phyloP scores from a whole-genome alignment of 805 yeast genomes.

The Peterozyma toletana region DNA sequence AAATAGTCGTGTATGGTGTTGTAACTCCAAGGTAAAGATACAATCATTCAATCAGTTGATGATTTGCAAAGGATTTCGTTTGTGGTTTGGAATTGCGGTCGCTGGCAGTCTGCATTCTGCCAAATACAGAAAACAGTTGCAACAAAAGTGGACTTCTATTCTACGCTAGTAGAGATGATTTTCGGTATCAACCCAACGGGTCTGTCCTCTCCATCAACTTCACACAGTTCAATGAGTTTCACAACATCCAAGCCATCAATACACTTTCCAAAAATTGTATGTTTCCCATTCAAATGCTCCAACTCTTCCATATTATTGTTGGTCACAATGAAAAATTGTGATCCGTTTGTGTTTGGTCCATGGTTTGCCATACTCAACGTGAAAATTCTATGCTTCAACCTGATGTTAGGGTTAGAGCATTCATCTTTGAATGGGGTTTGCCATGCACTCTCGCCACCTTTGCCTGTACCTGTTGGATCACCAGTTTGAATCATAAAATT shows the following conservation, averaged over 20 bases:
- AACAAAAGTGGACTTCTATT: neutral
- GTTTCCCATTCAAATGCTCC: constrained; percentile 48
- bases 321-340: constrained; percentile 54
- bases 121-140: too few relatives aligned
- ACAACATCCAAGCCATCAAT: constrained; percentile 42
- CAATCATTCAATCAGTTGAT: neutral
- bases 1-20: too few relatives aligned
- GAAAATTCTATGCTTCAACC: constrained; percentile 44
- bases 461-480: constrained; percentile 37
- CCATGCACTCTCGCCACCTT: constrained; percentile 32
- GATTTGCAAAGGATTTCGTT: neutral
- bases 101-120: too few relatives aligned
- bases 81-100: too few relatives aligned
- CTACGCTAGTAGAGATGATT: constrained; percentile 4
- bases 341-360: constrained; percentile 52
- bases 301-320: constrained; percentile 26
- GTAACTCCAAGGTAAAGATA: too few relatives aligned
- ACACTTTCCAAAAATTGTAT: constrained; percentile 51
- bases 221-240: constrained; percentile 37
- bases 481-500: constrained; percentile 59
- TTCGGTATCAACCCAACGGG: constrained; percentile 20
- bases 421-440: constrained; percentile 37
- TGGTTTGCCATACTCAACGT: constrained; percentile 57
- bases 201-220: constrained; percentile 37
- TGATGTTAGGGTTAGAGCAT: constrained; percentile 25